Base-by-base conservation (phyloP, 164 flowering plant genomes). In the Nelumbo lutea region DNA sequence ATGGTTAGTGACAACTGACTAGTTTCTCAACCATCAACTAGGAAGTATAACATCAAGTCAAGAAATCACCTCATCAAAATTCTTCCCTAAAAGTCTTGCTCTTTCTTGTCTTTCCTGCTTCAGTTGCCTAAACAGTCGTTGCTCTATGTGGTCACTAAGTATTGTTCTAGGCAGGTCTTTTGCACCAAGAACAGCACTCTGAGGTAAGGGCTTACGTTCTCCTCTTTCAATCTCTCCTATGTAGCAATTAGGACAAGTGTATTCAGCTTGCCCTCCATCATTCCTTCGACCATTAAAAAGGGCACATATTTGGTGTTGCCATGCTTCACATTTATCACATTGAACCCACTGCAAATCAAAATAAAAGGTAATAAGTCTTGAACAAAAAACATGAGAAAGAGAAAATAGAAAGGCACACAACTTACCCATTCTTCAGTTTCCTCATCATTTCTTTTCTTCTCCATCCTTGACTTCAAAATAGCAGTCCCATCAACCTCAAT, bases 261-360 rank as follows among this genome's bases (percentile, higher is more conserved):
- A 88, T 56, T 71, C 77, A 44, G 81, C 79, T 59, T 81, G 42
- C 13, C 81, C 85, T 14, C 68, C 79, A 44, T 50, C 5, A 68
- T 85, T 79, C 11, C 62, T 76, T 64, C 75, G 73, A 53, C 61
- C 72, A 72, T 85, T 85, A 50, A 71, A 87, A 6, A 88, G 83
- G 43, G 81, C 84, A 71, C 93, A 88, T 73, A 83, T 82, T 67
- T 86, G 85, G 70, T 88, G 93, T 69, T 84, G 89, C 93, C 89
- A 86, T 42, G 61, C 48, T 27, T 79, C 70, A 67, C 93, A 86
- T 55, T 69, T 83, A 72, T 81, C 84, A 70, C 90, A 85, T 64
- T 75, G 80, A 53, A 88, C 89, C 90, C 90, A 88, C 87, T 85
- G 79, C 72, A 80, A 53, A 44, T 52, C 56, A 62, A 69, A 50